Conservation (phyloP, 805 yeast genomes). For the Candida yuanshanica region DNA sequence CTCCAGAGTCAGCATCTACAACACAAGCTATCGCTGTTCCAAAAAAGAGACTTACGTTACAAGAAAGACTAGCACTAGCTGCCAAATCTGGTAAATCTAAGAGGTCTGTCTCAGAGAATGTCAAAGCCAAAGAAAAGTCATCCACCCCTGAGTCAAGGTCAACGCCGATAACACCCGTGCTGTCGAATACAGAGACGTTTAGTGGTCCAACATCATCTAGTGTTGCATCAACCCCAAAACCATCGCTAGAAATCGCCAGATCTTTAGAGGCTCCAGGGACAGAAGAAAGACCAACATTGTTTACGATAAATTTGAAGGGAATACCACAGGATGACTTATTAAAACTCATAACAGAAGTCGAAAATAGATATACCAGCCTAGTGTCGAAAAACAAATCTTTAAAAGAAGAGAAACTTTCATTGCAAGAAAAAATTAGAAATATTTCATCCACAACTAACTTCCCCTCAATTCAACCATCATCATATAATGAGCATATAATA, state of each 20-base stretch:
- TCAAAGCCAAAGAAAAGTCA: not conserved
- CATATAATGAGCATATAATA: conserved; percentile 1
- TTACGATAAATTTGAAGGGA: conserved; percentile 11
- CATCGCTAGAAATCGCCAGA: conserved; percentile 5
- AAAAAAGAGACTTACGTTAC: conserved; percentile 66
- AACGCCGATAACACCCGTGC: no score
- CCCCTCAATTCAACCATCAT: not conserved
- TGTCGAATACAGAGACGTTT: not conserved
- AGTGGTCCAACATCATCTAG: not conserved
- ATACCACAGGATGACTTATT: conserved; percentile 13
- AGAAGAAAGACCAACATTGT: not conserved
- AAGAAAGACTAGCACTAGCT: conserved; percentile 81
- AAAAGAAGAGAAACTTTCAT: conserved; percentile 17
- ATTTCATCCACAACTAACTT: conserved; percentile 1
- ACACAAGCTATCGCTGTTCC: conserved; percentile 18
- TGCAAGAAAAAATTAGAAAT: conserved; percentile 18
- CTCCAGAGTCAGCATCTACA: not conserved
- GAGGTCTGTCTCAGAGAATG: conserved; percentile 11
- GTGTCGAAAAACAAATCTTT: conserved; percentile 14
- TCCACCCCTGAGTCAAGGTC: conserved; percentile 1
- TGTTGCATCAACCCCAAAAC: conserved; percentile 1
- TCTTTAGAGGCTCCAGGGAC: not conserved
- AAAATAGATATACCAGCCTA: conserved; percentile 8
- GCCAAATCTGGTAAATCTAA: conserved; percentile 41
- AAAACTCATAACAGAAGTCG: conserved; percentile 11